These are phyloP conservation scores for Zoysia matrella DNA, from an alignment of 202 grass and related monocot species.

Conservation along the genomic window DNA sequence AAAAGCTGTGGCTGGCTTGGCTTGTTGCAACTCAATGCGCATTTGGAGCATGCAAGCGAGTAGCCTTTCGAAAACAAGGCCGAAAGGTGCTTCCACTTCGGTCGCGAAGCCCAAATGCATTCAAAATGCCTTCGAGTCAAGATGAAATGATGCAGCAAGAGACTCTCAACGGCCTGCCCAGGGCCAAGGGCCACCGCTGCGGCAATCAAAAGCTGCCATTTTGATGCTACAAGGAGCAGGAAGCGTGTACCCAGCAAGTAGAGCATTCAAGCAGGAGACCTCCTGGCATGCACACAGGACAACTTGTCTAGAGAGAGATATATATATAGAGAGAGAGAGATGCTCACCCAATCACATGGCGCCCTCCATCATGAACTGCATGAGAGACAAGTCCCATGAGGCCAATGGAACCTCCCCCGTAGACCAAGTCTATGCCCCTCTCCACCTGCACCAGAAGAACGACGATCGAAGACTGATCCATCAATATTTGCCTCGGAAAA, in stretches of 20 bases:
- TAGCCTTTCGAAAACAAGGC: slow-evolving; percentile 47
- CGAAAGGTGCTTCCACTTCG: slow-evolving; percentile 54
- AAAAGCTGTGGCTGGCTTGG: slow-evolving; percentile 18
- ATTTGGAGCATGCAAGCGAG: slow-evolving; percentile 42
- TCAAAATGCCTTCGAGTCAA: slow-evolving; percentile 46
- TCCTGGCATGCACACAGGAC: slow-evolving; percentile 40
- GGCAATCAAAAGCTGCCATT: slow-evolving; percentile 59
- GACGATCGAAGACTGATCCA: neutral
- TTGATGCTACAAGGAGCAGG: slow-evolving; percentile 51
- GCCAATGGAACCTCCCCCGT: slow-evolving; percentile 98
- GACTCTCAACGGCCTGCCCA: slow-evolving; percentile 6
- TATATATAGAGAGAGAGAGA: neutral
- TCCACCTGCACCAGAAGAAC: slow-evolving; percentile 48
- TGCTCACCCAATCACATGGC: slow-evolving; percentile 96
- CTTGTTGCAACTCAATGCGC: slow-evolving; percentile 16
- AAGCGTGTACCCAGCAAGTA: slow-evolving; percentile 49
- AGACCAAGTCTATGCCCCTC: slow-evolving; percentile 62
- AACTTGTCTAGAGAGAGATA: neutral
- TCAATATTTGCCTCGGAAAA: neutral
- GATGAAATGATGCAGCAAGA: slow-evolving; percentile 41
- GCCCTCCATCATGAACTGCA: slow-evolving; percentile 97
- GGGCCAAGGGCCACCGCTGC: slow-evolving; percentile 16
- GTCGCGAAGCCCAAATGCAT: slow-evolving; percentile 47
- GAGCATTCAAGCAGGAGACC: slow-evolving; percentile 37
- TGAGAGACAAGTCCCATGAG: slow-evolving; percentile 99